Conservation (phyloP, 306 rosid genomes). For the Inga oerstediana region DNA sequence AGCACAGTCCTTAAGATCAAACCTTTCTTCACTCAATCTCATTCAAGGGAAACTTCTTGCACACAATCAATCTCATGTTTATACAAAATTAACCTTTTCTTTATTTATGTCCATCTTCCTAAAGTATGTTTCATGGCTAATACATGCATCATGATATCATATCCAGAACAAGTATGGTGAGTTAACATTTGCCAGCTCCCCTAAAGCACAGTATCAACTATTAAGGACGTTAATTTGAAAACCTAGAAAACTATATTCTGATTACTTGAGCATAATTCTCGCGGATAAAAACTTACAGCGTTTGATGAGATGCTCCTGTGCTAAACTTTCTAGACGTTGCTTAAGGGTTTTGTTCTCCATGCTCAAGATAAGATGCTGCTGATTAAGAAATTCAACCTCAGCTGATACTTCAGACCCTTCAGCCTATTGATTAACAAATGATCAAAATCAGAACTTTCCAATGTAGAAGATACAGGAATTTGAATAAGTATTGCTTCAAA, state of each 20-base stretch:
- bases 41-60: slow-evolving; percentile 16
- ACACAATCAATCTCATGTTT: slow-evolving; percentile 3
- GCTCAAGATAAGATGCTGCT: slow-evolving; percentile 86
- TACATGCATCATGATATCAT: slow-evolving; percentile 17
- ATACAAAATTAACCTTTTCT: background rate
- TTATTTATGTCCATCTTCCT: background rate
- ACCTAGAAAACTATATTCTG: background rate
- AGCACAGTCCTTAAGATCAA: slow-evolving; percentile 19
- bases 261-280: slow-evolving; percentile 23
- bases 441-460: slow-evolving; percentile 31
- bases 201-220: slow-evolving; percentile 16
- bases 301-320: slow-evolving; percentile 96
- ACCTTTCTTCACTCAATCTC: slow-evolving; percentile 19
- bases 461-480: slow-evolving; percentile 15
- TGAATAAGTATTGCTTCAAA: slow-evolving; percentile 29
- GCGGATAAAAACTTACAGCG: slow-evolving; percentile 63
- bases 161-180: slow-evolving; percentile 10
- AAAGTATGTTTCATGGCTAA: slow-evolving; percentile 14
- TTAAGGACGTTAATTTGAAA: slow-evolving; percentile 22
- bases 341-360: slow-evolving; percentile 99
- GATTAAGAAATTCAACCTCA: slow-evolving; percentile 94
- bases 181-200: slow-evolving; percentile 25
- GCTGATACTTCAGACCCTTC: slow-evolving; percentile 96
- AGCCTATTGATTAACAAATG: slow-evolving; percentile 55
- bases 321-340: slow-evolving; percentile 89